Conservation (phyloP, 495 filamentous ascomycete species). For the Podospora anserina region DNA sequence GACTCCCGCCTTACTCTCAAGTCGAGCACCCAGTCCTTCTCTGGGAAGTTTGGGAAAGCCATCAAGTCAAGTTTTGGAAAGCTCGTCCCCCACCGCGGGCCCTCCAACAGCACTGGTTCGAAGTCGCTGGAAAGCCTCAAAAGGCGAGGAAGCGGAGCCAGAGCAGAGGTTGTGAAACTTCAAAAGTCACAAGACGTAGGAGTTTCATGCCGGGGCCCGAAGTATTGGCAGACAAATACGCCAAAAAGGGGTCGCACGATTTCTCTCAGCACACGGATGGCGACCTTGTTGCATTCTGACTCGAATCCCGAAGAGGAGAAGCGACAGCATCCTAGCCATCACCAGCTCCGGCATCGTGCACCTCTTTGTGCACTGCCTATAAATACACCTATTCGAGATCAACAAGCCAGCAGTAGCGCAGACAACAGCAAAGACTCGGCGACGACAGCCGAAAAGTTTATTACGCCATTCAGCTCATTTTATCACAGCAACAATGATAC, state of each 20-base stretch:
- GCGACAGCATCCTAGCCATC: neutral
- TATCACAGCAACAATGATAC: conserved; percentile 16
- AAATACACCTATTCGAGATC: neutral
- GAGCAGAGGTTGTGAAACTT: conserved; percentile 2
- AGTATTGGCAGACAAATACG: conserved; percentile 3
- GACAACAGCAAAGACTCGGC: conserved; percentile 15
- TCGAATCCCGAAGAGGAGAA: conserved; percentile 10
- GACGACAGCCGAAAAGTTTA: conserved; percentile 22
- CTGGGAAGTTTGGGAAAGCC: conserved; percentile 32
- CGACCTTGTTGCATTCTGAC: conserved; percentile 21
- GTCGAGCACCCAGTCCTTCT: conserved; percentile 21
- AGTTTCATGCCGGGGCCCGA: neutral
- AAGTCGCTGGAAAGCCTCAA: conserved; percentile 3
- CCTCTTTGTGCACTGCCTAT: neutral
- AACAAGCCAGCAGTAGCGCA: conserved; percentile 5
- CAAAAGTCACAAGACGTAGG: conserved; percentile 11
- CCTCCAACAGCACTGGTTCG: conserved; percentile 13
- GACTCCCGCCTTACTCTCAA: neutral
- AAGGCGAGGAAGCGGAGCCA: conserved; percentile 7
- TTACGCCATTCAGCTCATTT: conserved; percentile 24
- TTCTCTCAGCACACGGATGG: conserved; percentile 20
- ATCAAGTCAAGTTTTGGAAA: conserved; percentile 35
- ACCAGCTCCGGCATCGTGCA: neutral
- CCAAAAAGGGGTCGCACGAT: neutral
- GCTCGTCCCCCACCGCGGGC: conserved; percentile 26